Percentiles rank a stretch among this genome's conserved stretches.
Evolutionary conservation across 345 rosid genomes (phyloP).

Genomic region (Aquilaria sinensis): DNA sequence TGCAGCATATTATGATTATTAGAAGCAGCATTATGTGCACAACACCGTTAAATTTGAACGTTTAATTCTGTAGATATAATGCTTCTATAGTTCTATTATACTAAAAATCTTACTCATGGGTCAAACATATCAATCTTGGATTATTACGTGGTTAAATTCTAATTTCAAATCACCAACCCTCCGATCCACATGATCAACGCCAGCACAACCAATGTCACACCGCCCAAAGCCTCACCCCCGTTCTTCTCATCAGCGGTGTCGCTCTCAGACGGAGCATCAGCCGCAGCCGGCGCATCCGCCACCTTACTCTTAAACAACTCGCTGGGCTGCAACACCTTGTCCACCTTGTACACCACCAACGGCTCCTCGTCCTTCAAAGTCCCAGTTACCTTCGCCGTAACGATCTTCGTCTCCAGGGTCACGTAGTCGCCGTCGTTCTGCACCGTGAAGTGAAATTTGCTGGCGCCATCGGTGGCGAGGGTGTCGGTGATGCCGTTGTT

Average conservation of each 20-base stretch:
- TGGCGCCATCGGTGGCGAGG: not conserved
- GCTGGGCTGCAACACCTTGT: not conserved
- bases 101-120: too few relatives aligned
- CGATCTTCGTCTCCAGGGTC: slow-evolving; percentile 19
- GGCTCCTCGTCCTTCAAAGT: slow-evolving; percentile 38
- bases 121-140: too few relatives aligned
- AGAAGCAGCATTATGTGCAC: too few relatives aligned
- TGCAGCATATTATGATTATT: too few relatives aligned
- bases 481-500: slow-evolving; percentile 65
- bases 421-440: not conserved
- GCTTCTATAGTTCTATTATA: too few relatives aligned
- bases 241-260: not conserved
- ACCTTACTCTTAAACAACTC: slow-evolving; percentile 63
- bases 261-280: not conserved
- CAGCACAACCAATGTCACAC: too few relatives aligned
- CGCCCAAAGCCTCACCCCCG: too few relatives aligned
- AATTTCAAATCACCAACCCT: too few relatives aligned
- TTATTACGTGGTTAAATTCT: too few relatives aligned
- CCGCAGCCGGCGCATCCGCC: not conserved
- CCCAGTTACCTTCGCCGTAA: slow-evolving; percentile 53
- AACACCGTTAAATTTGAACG: too few relatives aligned
- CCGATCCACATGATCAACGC: too few relatives aligned
- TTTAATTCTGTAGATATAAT: too few relatives aligned
- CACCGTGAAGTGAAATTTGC: not conserved
- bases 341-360: not conserved